Evolutionary conservation across 805 yeast species (phyloP).

Genomic region (Huiozyma naganishii): DNA sequence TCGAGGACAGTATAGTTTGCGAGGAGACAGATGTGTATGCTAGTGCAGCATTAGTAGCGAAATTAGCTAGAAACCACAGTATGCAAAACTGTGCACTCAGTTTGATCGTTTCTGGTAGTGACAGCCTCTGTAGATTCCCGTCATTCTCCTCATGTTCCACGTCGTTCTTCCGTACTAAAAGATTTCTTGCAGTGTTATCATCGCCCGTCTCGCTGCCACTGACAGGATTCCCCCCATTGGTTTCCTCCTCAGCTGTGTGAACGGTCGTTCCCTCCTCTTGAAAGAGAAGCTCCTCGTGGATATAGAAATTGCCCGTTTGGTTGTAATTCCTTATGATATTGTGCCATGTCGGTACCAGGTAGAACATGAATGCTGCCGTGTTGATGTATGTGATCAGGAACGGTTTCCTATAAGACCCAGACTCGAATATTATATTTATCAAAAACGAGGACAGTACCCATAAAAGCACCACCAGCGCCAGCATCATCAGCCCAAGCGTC

Average conservation of each 20-base stretch:
- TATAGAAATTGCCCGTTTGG: conserved; percentile 20
- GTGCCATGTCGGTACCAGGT: conserved; percentile 49
- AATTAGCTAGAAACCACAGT: conserved; percentile 84
- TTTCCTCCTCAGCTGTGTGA: conserved; percentile 1
- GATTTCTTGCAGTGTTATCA: neutral
- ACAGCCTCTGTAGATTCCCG: conserved; percentile 9
- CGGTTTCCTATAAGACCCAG: conserved; percentile 70
- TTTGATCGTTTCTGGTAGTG: conserved; percentile 52
- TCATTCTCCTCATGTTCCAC: neutral
- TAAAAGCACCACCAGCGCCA: conserved; percentile 64
- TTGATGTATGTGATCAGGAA: conserved; percentile 86
- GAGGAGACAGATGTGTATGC: conserved; percentile 87
- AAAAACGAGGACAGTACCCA: conserved; percentile 91
- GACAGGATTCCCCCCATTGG: conserved; percentile 1
- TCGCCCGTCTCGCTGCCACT: neutral
- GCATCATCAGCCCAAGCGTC: conserved; percentile 67
- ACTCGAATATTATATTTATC: conserved; percentile 65
- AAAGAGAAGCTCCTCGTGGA: conserved; percentile 19
- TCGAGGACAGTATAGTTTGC: conserved; percentile 86
- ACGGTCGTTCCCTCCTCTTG: conserved; percentile 23
- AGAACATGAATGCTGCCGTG: conserved; percentile 74
- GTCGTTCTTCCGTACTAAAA: neutral
- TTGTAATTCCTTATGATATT: conserved; percentile 21
- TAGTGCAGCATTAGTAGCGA: conserved; percentile 79
- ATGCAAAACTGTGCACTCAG: conserved; percentile 74